Evolutionary conservation across 2,329 filamentous ascomycete genomes (phyloP).

Genomic region (Paracoccidioides lutzii): DNA sequence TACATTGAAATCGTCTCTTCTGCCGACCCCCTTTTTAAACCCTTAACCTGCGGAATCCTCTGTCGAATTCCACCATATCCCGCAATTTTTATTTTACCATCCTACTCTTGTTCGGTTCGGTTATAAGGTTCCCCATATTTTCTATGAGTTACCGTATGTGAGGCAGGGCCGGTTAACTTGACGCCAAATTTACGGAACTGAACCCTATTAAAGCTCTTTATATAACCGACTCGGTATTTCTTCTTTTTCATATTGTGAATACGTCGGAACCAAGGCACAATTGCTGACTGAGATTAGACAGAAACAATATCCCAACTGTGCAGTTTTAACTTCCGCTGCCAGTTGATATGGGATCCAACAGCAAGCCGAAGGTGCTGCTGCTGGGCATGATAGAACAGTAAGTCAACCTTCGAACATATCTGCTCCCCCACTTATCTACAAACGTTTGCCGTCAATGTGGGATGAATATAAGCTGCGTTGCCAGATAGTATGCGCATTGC

Average conservation of each 20-base stretch:
- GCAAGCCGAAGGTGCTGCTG: constrained; percentile 48
- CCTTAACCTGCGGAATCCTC: too few species aligned
- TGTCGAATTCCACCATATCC: too few species aligned
- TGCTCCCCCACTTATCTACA: too few species aligned
- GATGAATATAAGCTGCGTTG: too few species aligned
- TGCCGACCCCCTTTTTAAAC: too few species aligned
- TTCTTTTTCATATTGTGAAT: too few species aligned
- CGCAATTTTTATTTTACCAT: too few species aligned
- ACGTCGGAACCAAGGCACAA: not conserved
- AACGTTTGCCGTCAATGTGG: too few species aligned
- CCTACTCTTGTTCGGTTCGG: not conserved
- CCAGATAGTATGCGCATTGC: too few species aligned
- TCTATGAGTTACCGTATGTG: not conserved
- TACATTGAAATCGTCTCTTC: too few species aligned
- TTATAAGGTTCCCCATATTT: not conserved
- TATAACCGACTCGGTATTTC: not conserved
- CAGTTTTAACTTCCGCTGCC: not conserved
- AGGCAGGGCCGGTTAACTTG: too few species aligned
- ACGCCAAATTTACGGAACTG: not conserved
- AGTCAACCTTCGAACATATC: constrained; percentile 18
- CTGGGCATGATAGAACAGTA: constrained; percentile 53
- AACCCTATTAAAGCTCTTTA: not conserved
- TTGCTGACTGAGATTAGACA: not conserved
- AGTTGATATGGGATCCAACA: constrained; percentile 10
- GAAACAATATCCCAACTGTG: not conserved